Conservation (phyloP, 2,329 filamentous ascomycete species). For the Lecanicillium sp. region DNA sequence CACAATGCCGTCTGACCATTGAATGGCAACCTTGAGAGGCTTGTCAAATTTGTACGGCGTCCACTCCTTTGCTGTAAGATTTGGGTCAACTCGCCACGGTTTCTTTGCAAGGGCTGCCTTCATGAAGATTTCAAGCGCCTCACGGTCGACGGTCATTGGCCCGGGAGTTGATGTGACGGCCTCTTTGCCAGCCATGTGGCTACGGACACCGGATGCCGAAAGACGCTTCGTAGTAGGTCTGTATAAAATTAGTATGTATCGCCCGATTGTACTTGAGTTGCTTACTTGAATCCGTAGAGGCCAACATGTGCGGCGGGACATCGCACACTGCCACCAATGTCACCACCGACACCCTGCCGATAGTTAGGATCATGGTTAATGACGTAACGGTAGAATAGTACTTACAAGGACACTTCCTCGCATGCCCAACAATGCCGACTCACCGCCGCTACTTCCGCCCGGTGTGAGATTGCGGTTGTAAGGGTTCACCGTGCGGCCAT, state of each 20-base stretch:
- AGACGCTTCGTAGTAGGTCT: conserved; percentile 25
- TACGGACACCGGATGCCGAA: conserved; percentile 16
- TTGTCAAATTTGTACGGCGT: conserved; percentile 22
- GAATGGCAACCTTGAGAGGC: conserved; percentile 51
- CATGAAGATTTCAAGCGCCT: conserved; percentile 26
- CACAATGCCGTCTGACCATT: conserved; percentile 52
- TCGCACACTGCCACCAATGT: conserved; percentile 32
- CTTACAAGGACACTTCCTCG: conserved; percentile 29
- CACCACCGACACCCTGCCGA: conserved; percentile 28
- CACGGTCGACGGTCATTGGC: conserved; percentile 25
- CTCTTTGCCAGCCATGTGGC: conserved; percentile 25
- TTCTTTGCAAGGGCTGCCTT: conserved; percentile 19
- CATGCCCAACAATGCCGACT: conserved; percentile 30
- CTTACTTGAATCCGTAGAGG: conserved; percentile 25
- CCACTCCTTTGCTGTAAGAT: conserved; percentile 23
- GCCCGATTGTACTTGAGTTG: background rate
- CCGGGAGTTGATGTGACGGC: conserved; percentile 23
- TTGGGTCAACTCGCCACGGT: conserved; percentile 26
- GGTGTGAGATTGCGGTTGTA: conserved; percentile 50
- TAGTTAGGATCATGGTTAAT: background rate
- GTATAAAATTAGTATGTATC: background rate
- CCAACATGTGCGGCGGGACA: conserved; percentile 27
- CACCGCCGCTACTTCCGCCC: conserved; percentile 58
- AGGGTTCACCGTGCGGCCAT: conserved; percentile 55
- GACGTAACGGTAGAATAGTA: too few relatives aligned